A percentile compares a stretch with the other conserved stretches of the same genome.
Conservation (phyloP, 371 early-diverging fungal species). For the Syncephalastrum racemosum region DNA sequence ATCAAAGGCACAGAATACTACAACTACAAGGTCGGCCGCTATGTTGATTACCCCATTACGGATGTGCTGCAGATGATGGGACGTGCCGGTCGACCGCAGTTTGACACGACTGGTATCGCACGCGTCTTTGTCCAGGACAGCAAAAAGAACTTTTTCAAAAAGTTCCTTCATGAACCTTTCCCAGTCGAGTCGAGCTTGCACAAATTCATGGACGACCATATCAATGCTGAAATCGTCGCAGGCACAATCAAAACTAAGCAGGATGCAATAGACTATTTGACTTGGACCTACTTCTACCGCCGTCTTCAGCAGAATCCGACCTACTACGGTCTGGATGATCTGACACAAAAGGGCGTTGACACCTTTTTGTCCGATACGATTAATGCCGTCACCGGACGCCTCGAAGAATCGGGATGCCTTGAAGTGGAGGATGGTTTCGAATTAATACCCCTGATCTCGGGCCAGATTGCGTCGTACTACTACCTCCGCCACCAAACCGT, state of each 20-base stretch:
- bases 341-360: conserved; percentile 66
- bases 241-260: conserved; percentile 85
- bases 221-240: conserved; percentile 90
- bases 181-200: conserved; percentile 88
- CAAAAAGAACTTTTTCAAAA: conserved; percentile 96
- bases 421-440: conserved; percentile 62
- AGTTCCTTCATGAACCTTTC: conserved; percentile 92
- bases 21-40: conserved; percentile 84
- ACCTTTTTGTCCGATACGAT: conserved; percentile 75
- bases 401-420: conserved; percentile 74
- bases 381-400: conserved; percentile 63
- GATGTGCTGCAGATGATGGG: conserved; percentile 99
- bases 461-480: conserved; percentile 87
- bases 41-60: conserved; percentile 93
- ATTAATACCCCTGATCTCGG: conserved; percentile 69
- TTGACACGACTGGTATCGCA: conserved; percentile 88
- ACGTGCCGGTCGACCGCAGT: conserved; percentile 98
- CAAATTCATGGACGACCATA: conserved; percentile 77
- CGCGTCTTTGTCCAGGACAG: conserved; percentile 85
- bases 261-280: conserved; percentile 92
- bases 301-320: conserved; percentile 91
- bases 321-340: conserved; percentile 89
- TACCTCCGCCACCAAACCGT: conserved; percentile 85
- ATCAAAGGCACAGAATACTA: conserved; percentile 98
- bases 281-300: conserved; percentile 94